Evolutionary conservation across 345 rosid genomes (phyloP).

Genomic region (Brassica juncea): DNA sequence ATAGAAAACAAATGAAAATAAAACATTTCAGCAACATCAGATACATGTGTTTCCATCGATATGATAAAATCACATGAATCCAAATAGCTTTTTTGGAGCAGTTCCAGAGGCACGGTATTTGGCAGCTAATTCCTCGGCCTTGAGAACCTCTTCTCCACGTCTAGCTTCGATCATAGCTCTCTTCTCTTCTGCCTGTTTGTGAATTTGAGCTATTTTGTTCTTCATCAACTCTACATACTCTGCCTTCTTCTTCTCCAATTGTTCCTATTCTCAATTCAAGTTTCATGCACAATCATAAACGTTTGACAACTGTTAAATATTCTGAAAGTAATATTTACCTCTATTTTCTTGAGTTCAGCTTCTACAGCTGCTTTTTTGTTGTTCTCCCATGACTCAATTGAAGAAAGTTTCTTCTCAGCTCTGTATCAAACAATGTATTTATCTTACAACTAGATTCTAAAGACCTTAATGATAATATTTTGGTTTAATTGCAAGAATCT

Average conservation of each 20-base stretch:
- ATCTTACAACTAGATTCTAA: not conserved
- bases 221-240: conserved; percentile 36
- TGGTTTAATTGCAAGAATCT: not conserved
- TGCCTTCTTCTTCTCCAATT: conserved; percentile 40
- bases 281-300: not conserved
- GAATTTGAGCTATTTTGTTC: conserved; percentile 44
- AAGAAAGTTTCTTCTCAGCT: conserved; percentile 44
- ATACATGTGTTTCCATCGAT: not conserved
- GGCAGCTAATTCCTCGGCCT: conserved; percentile 41
- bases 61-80: conserved; percentile 25
- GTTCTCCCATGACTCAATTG: conserved; percentile 45
- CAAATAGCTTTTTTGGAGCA: conserved; percentile 39
- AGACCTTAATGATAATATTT: not conserved
- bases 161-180: conserved; percentile 45
- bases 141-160: conserved; percentile 35
- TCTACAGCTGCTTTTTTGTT: conserved; percentile 40
- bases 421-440: conserved; percentile 17
- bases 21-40: not conserved
- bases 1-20: not conserved
- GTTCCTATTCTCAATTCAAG: conserved; percentile 12
- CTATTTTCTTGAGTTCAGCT: conserved; percentile 47
- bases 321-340: conserved; percentile 7
- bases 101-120: conserved; percentile 40
- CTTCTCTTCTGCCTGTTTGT: conserved; percentile 40
- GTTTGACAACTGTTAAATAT: not conserved